Conservation (phyloP, 2,329 filamentous ascomycete genomes). For the Neospermospora avenae region DNA sequence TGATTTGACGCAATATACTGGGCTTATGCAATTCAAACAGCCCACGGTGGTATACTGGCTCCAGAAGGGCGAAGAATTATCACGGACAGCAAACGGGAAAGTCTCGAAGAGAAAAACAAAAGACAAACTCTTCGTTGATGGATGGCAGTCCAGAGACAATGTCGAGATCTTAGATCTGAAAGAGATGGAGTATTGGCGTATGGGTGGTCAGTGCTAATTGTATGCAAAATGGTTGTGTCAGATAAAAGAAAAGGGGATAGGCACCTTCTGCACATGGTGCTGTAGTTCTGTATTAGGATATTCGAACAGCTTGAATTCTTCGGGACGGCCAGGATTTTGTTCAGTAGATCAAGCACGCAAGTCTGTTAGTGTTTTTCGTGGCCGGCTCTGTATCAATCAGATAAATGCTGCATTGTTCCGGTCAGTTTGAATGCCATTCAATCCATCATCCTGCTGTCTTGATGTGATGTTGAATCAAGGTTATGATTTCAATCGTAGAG, state of each 20-base stretch:
- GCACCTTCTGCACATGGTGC: not conserved
- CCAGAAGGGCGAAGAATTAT: slow-evolving; percentile 18
- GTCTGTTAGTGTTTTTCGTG: too few species aligned
- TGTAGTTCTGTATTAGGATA: too few species aligned
- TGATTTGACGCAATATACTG: slow-evolving; percentile 18
- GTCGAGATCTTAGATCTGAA: slow-evolving; percentile 21
- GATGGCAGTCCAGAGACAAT: slow-evolving; percentile 11
- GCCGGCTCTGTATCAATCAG: too few species aligned
- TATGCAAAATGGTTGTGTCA: not conserved
- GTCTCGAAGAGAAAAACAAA: slow-evolving; percentile 19
- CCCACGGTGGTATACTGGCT: slow-evolving; percentile 26
- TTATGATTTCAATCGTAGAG: too few species aligned
- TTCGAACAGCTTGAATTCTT: too few species aligned
- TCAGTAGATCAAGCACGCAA: too few species aligned
- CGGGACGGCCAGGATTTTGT: too few species aligned
- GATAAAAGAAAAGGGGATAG: not conserved
- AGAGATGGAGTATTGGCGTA: slow-evolving; percentile 24
- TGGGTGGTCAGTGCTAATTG: slow-evolving; percentile 22
- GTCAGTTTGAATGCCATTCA: too few species aligned
- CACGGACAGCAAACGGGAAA: slow-evolving; percentile 23
- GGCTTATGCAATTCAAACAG: slow-evolving; percentile 20
- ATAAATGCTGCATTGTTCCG: too few species aligned
- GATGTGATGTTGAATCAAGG: too few species aligned
- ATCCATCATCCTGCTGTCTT: too few species aligned
- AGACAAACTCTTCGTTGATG: slow-evolving; percentile 22